These are phyloP conservation scores for Rosa hybrid DNA, from an alignment of 331 rosid species.

Conservation along the genomic window DNA sequence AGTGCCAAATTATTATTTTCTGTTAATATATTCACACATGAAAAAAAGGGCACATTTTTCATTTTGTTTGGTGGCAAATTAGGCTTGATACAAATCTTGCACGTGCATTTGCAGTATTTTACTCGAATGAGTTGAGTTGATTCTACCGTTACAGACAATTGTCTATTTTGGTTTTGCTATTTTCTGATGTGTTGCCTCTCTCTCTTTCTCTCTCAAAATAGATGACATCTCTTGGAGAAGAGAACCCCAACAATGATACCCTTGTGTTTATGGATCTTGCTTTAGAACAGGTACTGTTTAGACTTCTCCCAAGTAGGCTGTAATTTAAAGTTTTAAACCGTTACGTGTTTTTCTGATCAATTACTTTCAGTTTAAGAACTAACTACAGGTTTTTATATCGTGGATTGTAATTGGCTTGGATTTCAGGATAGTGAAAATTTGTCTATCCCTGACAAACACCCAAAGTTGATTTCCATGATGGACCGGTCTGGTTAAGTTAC, in stretches of 20 bases:
- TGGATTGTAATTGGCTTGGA: background rate
- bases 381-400: background rate
- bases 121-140: background rate
- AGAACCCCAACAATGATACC: constrained; percentile 24
- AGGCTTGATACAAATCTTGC: background rate
- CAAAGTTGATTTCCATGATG: too few species aligned
- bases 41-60: background rate
- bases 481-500: background rate
- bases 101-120: background rate
- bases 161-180: background rate
- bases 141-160: background rate
- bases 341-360: background rate
- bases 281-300: constrained; percentile 52
- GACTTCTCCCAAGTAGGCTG: background rate
- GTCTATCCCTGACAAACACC: too few species aligned
- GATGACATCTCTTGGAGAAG: constrained; percentile 38
- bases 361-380: background rate
- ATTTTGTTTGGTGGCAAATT: background rate
- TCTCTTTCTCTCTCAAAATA: background rate
- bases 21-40: background rate
- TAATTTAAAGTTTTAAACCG: background rate
- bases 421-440: background rate
- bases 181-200: background rate
- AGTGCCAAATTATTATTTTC: background rate
- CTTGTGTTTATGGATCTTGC: constrained; percentile 68